Percentiles rank a stretch among this genome's conserved stretches.
phyloP scores from a whole-genome alignment of 2,329 filamentous ascomycete species.

The Hypoxylon sp. region DNA sequence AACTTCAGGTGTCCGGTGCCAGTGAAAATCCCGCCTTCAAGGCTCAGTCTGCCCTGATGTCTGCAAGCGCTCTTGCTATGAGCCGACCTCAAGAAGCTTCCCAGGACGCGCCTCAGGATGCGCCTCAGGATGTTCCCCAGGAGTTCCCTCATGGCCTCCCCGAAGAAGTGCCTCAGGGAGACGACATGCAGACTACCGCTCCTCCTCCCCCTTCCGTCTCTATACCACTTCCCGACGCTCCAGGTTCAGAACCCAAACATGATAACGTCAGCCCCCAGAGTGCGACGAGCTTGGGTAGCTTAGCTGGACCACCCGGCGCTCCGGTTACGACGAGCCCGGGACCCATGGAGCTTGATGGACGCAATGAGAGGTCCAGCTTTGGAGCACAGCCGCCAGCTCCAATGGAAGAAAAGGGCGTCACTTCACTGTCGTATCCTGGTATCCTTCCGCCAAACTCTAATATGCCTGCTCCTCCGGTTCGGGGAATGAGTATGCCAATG shows the following conservation, averaged over 20 bases:
- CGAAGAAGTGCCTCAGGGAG: conserved; percentile 59
- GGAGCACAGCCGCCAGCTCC: conserved; percentile 59
- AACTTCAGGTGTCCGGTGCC: conserved; percentile 58
- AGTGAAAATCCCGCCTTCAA: conserved; percentile 69
- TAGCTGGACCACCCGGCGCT: conserved; percentile 56
- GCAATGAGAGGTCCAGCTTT: conserved; percentile 54
- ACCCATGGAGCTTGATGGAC: conserved; percentile 68
- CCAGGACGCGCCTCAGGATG: conserved; percentile 28
- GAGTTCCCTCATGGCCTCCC: conserved; percentile 47
- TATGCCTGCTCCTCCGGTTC: conserved; percentile 61
- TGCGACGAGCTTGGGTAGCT: conserved; percentile 56
- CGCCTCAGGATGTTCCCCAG: conserved; percentile 21
- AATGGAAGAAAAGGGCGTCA: conserved; percentile 65
- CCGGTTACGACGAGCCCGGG: conserved; percentile 65
- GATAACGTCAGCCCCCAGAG: conserved; percentile 61
- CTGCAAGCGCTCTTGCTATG: conserved; percentile 65
- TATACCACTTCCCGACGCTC: conserved; percentile 52
- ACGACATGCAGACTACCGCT: conserved; percentile 41
- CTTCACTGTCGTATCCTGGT: conserved; percentile 68
- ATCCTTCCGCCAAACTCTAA: conserved; percentile 59
- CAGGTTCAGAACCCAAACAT: conserved; percentile 51
- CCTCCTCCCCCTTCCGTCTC: conserved; percentile 42
- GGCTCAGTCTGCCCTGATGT: conserved; percentile 67
- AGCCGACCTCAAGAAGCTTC: conserved; percentile 69
- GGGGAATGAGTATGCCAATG: conserved; percentile 71